Base-by-base conservation (phyloP, 139 green algal species). In the Zygnema cylindricum region DNA sequence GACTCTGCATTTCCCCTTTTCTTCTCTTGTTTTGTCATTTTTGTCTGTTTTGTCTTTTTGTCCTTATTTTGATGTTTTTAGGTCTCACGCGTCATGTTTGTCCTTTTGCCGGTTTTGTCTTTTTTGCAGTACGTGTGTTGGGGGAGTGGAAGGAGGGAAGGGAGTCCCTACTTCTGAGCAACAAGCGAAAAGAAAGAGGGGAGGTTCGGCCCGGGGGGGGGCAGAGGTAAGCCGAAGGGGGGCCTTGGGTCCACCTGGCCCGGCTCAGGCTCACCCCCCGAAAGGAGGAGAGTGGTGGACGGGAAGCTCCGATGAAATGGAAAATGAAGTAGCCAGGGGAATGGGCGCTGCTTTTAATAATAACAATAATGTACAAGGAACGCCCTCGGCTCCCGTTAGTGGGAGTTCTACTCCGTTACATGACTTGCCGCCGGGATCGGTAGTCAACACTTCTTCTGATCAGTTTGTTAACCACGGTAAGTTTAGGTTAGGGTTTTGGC, bases 221-320 rank as follows among this genome's bases (percentile, higher is more conserved):
- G n/a, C n/a, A n/a, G 71, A 43, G 71, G 11, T 40, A 11, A 79
- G 71, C 71, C 71, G 21, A 16, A 30, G 57, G 57, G 30, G 30
- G 57, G 57, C 57, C 25, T 73, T 30, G 57, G 25, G 57, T 30
- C 57, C 30, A 30, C 71, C 71, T 54, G 71, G 3, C 11, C 71
- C 3, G 36, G 71, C 71, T 11, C 71, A 25, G 38, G 71, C 71
- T 79, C 71, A 79, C 71, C 71, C 71, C 71, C 71, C 71, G 36
- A n/a, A n/a, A n/a, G n/a, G n/a, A n/a, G 71, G 71, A 3, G 71
- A 54, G 71, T 79, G 71, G 71, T 79, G 71, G 71, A 54, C 7
- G 7, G 71, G 36, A 7, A 79, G 71, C 71, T 79, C 71, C 71
- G 71, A 79, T 79, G 71, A 79, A 16, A 79, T 79, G 71, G 71